Conservation (phyloP, 441 rosid genomes). For the Croton laevigatus region DNA sequence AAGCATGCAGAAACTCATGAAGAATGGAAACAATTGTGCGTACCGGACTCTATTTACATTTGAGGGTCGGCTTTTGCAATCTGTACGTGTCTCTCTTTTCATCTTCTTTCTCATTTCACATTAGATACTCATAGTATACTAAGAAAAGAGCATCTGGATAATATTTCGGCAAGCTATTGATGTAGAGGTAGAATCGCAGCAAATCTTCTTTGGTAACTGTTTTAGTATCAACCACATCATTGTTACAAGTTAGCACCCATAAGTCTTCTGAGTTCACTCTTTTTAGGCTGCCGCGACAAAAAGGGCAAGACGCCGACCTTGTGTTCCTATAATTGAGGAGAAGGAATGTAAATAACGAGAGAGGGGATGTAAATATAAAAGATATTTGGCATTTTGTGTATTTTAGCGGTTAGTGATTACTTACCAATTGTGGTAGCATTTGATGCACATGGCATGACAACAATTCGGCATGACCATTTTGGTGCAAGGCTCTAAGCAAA, state of each 20-base stretch:
- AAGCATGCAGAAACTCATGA: conserved; percentile 15
- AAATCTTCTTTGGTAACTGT: conserved; percentile 68
- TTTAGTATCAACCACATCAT: conserved; percentile 75
- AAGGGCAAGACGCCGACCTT: conserved; percentile 93
- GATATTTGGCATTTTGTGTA: not conserved
- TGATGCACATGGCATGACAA: conserved; percentile 95
- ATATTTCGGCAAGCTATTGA: conserved; percentile 79
- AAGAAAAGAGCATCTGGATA: conserved; percentile 76
- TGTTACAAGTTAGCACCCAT: conserved; percentile 88
- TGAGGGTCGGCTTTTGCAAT: conserved; percentile 44
- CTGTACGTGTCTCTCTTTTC: conserved; percentile 40
- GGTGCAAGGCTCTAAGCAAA: conserved; percentile 94
- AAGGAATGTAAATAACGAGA: conserved; percentile 8
- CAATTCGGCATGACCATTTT: conserved; percentile 92
- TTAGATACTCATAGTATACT: conserved; percentile 78
- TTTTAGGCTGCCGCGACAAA: conserved; percentile 86
- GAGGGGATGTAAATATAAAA: conserved; percentile 10
- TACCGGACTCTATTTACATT: conserved; percentile 65
- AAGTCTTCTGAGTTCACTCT: conserved; percentile 93
- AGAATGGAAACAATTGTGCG: conserved; percentile 31
- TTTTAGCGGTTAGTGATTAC: no score
- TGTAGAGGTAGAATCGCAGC: conserved; percentile 66
- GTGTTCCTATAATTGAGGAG: conserved; percentile 59
- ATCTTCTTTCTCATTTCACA: conserved; percentile 36
- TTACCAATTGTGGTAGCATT: conserved; percentile 93